phyloP scores from a whole-genome alignment of 2,329 filamentous ascomycete genomes.

The Lecanosticta acicola region DNA sequence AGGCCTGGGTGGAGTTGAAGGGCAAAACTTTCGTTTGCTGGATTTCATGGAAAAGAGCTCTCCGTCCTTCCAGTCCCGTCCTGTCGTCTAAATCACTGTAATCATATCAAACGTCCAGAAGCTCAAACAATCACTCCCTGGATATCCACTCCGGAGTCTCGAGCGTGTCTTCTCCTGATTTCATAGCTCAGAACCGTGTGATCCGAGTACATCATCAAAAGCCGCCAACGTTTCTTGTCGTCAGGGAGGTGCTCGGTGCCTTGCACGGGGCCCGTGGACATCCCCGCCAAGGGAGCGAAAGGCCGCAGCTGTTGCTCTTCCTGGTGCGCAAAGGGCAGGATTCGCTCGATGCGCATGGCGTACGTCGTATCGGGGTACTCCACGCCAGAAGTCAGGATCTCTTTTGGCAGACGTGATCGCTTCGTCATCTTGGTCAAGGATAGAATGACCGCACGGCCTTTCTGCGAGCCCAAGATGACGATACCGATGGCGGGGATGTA shows the following conservation, averaged over 20 bases:
- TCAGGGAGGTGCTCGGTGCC: constrained; percentile 32
- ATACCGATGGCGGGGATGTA: constrained; percentile 66
- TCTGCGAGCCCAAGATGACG: constrained; percentile 61
- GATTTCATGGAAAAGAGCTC: too few relatives aligned
- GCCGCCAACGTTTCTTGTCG: constrained; percentile 51
- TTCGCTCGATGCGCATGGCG: constrained; percentile 51
- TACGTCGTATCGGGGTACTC: constrained; percentile 27
- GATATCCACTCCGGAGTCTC: constrained; percentile 16
- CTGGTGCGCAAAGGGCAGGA: constrained; percentile 52
- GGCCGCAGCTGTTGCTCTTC: constrained; percentile 45
- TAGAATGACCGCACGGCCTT: constrained; percentile 59
- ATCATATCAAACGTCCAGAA: too few relatives aligned
- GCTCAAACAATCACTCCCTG: constrained; percentile 14
- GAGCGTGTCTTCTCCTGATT: constrained; percentile 37
- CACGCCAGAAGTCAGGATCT: constrained; percentile 10
- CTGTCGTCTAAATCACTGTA: too few relatives aligned
- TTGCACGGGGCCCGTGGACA: constrained; percentile 62
- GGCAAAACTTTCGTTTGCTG: too few relatives aligned
- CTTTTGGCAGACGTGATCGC: constrained; percentile 7
- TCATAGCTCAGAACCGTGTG: constrained; percentile 67
- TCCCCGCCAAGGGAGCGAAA: constrained; percentile 55
- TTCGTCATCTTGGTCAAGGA: constrained; percentile 46
- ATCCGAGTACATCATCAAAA: constrained; percentile 68
- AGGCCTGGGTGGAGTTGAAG: too few relatives aligned
- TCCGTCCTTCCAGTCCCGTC: too few relatives aligned